These are phyloP conservation scores for Ailanthus altissimus DNA, from an alignment of 345 rosid species.

Conservation along the genomic window DNA sequence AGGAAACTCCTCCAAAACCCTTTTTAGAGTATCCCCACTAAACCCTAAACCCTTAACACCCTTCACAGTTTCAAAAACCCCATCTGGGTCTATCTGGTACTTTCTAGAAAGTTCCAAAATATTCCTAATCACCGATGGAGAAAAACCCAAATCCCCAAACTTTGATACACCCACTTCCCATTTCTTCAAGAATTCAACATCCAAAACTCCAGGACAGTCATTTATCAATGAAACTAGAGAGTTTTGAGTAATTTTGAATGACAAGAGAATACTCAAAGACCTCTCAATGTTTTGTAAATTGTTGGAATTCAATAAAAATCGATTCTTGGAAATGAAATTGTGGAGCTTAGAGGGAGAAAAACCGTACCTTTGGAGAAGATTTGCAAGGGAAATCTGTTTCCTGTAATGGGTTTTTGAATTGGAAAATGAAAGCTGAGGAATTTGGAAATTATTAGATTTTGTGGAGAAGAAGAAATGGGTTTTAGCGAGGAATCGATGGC, in stretches of 20 bases:
- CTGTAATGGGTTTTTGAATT: conserved; percentile 37
- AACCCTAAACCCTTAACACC: conserved; percentile 67
- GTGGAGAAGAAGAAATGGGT: conserved; percentile 23
- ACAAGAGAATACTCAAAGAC: conserved; percentile 56
- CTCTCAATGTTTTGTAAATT: conserved; percentile 45
- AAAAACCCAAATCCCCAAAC: conserved; percentile 28
- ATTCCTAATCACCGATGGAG: conserved; percentile 42
- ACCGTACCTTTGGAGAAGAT: conserved; percentile 68
- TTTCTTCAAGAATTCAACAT: conserved; percentile 52
- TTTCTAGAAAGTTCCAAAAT: conserved; percentile 55
- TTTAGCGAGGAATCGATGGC: background rate
- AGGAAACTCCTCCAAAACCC: conserved; percentile 58
- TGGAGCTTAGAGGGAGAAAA: conserved; percentile 60
- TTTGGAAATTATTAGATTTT: background rate
- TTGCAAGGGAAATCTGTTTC: conserved; percentile 52
- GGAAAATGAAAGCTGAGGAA: conserved; percentile 7
- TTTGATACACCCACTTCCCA: conserved; percentile 48
- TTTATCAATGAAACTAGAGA: conserved; percentile 48
- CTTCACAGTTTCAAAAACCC: conserved; percentile 31
- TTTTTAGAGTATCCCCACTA: conserved; percentile 44
- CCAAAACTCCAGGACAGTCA: conserved; percentile 70
- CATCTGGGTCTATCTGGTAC: conserved; percentile 49
- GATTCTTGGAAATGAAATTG: conserved; percentile 46
- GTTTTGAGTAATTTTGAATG: conserved; percentile 56
- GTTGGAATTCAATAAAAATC: conserved; percentile 41